phyloP scores from a whole-genome alignment of 306 rosid genomes.

The Vicia sativa region DNA sequence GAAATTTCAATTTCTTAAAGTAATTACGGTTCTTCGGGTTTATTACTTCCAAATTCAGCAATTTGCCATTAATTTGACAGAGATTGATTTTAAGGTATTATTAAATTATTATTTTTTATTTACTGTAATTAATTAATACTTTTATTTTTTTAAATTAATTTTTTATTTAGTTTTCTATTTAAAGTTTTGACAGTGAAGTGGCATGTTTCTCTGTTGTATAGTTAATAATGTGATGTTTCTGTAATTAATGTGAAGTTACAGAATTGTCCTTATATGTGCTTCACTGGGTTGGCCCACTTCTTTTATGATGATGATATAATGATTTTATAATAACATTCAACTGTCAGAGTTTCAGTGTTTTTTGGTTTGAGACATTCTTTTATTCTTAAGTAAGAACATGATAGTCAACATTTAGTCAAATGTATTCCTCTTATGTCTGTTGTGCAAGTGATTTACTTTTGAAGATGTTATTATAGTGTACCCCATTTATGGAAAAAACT shows the following conservation, averaged over 20 bases:
- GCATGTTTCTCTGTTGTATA: background rate
- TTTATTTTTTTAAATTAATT: background rate
- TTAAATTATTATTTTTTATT: background rate
- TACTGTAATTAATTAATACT: background rate
- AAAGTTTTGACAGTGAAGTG: conserved; percentile 1
- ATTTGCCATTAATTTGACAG: conserved; percentile 36
- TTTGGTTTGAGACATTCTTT: background rate
- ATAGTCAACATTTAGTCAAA: background rate
- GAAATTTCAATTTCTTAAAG: conserved; percentile 29
- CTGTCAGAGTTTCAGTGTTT: conserved; percentile 22
- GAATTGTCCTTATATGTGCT: conserved; percentile 28
- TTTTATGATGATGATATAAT: conserved; percentile 14
- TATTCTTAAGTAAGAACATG: background rate
- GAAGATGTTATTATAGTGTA: too few relatives aligned
- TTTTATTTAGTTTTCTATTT: background rate
- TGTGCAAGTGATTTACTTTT: too few relatives aligned
- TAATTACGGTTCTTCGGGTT: conserved; percentile 6
- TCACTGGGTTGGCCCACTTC: conserved; percentile 23
- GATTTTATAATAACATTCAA: background rate
- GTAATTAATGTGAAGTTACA: conserved; percentile 36
- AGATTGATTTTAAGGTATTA: conserved; percentile 50
- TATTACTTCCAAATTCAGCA: conserved; percentile 37
- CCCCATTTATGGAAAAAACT: too few relatives aligned
- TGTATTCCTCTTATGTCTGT: too few relatives aligned
- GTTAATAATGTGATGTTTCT: background rate